Percentiles rank a stretch among this genome's conserved stretches.
These are phyloP conservation scores for Phytophthora syringae DNA, from an alignment of 352 stramenopile genomes.

Conservation along the genomic window DNA sequence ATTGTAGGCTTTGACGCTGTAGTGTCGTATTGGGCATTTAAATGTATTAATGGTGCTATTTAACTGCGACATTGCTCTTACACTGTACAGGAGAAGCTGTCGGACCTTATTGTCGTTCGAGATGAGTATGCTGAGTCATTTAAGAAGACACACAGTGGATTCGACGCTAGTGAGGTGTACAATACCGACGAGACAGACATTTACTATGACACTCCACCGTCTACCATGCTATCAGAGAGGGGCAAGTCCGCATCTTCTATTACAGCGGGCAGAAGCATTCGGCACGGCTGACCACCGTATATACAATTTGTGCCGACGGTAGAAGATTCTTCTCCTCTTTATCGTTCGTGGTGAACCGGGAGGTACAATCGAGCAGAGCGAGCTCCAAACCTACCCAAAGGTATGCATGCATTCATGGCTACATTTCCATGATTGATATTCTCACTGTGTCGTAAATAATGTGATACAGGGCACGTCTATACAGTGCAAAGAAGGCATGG, in stretches of 20 bases:
- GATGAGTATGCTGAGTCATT: conserved; percentile 13
- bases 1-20: background rate
- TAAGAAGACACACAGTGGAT: conserved; percentile 3
- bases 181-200: conserved; percentile 12
- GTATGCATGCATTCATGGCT: background rate
- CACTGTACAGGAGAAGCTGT: conserved; percentile 14
- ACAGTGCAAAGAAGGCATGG: conserved; percentile 21
- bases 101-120: conserved; percentile 1
- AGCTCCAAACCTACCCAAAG: conserved; percentile 10
- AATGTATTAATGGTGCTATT: background rate
- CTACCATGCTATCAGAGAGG: conserved; percentile 6
- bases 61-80: conserved; percentile 2
- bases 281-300: conserved; percentile 11
- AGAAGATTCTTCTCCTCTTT: conserved; percentile 14
- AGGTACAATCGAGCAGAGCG: conserved; percentile 13
- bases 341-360: conserved; percentile 11
- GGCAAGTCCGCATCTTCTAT: conserved; percentile 8
- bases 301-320: conserved; percentile 10
- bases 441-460: background rate
- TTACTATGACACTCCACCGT: conserved; percentile 9
- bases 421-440: background rate
- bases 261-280: conserved; percentile 21
- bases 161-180: conserved; percentile 7
- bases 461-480: conserved; percentile 13
- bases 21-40: background rate